Evolutionary conservation across 768 basidiomycete genomes (phyloP).

Genomic region (Calvatia gigantea): DNA sequence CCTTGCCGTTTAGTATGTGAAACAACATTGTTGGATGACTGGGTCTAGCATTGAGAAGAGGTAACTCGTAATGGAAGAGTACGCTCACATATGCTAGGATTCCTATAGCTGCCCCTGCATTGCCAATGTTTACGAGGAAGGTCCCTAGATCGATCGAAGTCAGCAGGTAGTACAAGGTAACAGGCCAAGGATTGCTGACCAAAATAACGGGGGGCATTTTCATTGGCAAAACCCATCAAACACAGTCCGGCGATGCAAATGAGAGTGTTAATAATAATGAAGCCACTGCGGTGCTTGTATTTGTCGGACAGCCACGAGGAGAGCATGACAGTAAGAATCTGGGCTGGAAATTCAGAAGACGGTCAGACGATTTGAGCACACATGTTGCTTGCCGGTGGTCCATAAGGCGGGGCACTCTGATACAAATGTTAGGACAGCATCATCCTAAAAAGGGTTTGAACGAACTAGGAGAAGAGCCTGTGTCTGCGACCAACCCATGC

Average conservation of each 20-base stretch:
- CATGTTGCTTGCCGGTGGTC: conserved; percentile 4
- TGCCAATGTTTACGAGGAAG: conserved; percentile 12
- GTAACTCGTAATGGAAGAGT: neutral
- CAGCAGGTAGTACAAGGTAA: neutral
- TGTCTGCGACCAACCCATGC: conserved; percentile 10
- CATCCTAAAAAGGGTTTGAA: neutral
- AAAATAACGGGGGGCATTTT: conserved; percentile 4
- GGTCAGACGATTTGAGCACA: conserved; percentile 2
- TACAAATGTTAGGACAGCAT: neutral
- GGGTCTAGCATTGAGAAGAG: neutral
- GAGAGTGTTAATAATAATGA: conserved; percentile 8
- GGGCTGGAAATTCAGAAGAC: conserved; percentile 20
- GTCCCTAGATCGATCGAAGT: neutral
- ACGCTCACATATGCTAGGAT: conserved; percentile 12
- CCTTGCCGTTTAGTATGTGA: conserved; percentile 18
- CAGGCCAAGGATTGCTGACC: neutral
- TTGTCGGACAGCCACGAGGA: conserved; percentile 13
- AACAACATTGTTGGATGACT: conserved; percentile 14
- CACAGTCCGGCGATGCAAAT: conserved; percentile 5
- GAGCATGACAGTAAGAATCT: conserved; percentile 12
- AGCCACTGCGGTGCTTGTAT: conserved; percentile 10
- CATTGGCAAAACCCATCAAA: conserved; percentile 11
- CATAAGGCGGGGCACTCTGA: conserved; percentile 12
- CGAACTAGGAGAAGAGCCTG: conserved; percentile 9
- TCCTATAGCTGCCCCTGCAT: conserved; percentile 4